These are phyloP conservation scores for Hypoxylon fuscum DNA, from an alignment of 495 filamentous ascomycete species.

Conservation along the genomic window DNA sequence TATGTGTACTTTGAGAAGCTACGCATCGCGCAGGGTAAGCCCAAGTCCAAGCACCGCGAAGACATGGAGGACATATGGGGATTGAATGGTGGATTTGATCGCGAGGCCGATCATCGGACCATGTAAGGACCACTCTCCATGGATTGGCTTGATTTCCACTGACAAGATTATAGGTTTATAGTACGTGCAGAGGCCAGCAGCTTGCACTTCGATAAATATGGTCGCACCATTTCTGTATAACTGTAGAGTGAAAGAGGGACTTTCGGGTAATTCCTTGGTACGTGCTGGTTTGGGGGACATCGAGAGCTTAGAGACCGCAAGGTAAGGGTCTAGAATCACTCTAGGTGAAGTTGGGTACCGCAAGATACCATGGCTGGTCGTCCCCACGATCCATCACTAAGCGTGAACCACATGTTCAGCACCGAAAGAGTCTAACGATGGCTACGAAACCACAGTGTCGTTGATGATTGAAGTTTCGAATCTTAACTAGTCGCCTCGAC, in stretches of 20 bases:
- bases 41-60: slow-evolving; percentile 60
- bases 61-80: slow-evolving; percentile 62
- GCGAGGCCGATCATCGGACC: slow-evolving; percentile 15
- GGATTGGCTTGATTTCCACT: not conserved
- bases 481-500: no score
- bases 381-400: not conserved
- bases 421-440: no score
- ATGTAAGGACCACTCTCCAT: not conserved
- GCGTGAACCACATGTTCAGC: no score
- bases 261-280: no score
- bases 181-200: not conserved
- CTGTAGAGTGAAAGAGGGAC: no score
- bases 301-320: no score
- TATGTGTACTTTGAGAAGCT: slow-evolving; percentile 71
- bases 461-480: no score
- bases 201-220: not conserved
- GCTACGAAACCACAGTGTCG: no score
- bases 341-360: not conserved
- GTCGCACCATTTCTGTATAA: not conserved
- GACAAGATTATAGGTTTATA: slow-evolving; percentile 7
- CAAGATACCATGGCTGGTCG: no score
- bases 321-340: not conserved
- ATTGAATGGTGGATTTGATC: slow-evolving; percentile 31
- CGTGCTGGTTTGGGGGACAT: no score
- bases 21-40: slow-evolving; percentile 61